phyloP scores from a whole-genome alignment of 2,329 filamentous ascomycete species.

The Chrysoporthe cubensis region DNA sequence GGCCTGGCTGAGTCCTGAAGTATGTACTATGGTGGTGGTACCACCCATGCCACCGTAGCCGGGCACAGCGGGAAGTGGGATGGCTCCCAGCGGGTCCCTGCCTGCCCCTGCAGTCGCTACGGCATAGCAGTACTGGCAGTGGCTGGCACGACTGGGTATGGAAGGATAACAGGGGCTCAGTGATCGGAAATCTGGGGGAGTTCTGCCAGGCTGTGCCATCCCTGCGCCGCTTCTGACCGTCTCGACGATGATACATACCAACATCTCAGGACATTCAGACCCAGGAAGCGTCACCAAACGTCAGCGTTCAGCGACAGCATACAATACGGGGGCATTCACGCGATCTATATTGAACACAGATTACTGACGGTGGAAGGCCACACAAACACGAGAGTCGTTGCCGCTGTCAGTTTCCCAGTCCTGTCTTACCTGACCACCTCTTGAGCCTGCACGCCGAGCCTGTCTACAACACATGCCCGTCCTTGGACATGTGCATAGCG shows the following conservation, averaged over 20 bases:
- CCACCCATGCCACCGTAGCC: neutral
- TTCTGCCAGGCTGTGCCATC: constrained; percentile 5
- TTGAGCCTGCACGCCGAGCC: neutral
- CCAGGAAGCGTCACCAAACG: too few species aligned
- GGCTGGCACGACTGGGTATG: too few species aligned
- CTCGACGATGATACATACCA: neutral
- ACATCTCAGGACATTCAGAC: neutral
- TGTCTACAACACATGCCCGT: neutral
- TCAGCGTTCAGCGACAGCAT: neutral
- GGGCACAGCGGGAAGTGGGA: neutral
- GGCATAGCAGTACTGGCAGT: neutral
- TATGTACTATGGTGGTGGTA: neutral
- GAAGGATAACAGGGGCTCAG: neutral
- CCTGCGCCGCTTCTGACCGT: neutral
- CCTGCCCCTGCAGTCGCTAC: neutral
- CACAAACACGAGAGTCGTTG: neutral
- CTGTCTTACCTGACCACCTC: neutral
- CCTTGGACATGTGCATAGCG: neutral
- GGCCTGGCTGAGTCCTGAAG: too few species aligned
- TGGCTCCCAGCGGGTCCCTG: neutral
- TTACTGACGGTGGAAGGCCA: neutral
- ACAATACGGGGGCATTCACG: neutral
- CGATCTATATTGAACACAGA: neutral
- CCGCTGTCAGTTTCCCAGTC: neutral
- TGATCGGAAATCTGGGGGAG: constrained; percentile 5